A percentile compares a stretch with the other conserved stretches of the same genome.
Evolutionary conservation across 2,329 filamentous ascomycete genomes (phyloP).

Genomic region (Cladophialophora immunda): DNA sequence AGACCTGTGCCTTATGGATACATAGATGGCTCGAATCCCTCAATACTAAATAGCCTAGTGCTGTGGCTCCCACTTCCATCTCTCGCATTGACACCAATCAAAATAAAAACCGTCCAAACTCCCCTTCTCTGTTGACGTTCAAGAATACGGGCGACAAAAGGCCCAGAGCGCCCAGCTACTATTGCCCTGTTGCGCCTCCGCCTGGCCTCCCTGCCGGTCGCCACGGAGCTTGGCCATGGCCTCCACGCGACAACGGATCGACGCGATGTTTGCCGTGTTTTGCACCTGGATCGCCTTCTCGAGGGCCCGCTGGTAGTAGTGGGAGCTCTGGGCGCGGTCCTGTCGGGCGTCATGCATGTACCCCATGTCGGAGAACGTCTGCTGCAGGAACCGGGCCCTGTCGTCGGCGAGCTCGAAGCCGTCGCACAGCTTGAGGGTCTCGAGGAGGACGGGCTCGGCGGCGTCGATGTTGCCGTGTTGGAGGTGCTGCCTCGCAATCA

Average conservation of each 20-base stretch:
- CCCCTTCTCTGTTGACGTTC: no score
- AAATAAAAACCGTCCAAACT: no score
- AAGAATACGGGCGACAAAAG: conserved; percentile 17
- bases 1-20: no score
- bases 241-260: conserved; percentile 18
- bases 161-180: conserved; percentile 18
- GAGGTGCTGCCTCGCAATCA: conserved; percentile 21
- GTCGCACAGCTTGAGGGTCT: conserved; percentile 5
- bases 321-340: conserved; percentile 11
- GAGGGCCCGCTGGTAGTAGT: conserved; percentile 12
- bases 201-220: background rate
- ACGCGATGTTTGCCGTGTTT: conserved; percentile 11
- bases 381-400: conserved; percentile 14
- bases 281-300: conserved; percentile 21
- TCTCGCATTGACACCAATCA: no score
- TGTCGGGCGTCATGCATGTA: conserved; percentile 5
- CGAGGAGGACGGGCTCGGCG: conserved; percentile 16
- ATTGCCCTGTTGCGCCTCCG: background rate
- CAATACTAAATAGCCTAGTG: no score
- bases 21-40: no score
- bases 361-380: conserved; percentile 22
- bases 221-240: background rate
- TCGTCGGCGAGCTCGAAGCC: background rate
- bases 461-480: conserved; percentile 15
- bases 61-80: no score